Conservation (phyloP, 2,329 filamentous ascomycete species). For the Penicillium digitatum region DNA sequence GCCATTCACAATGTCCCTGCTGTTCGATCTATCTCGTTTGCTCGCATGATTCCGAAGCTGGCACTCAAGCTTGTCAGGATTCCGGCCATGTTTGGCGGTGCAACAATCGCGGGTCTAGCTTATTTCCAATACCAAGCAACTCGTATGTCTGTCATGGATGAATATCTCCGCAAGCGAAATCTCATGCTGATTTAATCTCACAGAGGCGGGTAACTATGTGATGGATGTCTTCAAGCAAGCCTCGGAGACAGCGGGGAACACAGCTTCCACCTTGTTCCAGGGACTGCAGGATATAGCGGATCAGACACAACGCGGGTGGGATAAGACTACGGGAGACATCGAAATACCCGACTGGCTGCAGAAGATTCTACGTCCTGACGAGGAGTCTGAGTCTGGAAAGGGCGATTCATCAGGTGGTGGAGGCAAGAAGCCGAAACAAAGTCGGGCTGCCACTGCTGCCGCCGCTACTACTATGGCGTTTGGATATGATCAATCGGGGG, state of each 20-base stretch:
- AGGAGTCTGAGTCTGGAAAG: constrained; percentile 53
- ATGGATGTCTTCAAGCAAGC: constrained; percentile 71
- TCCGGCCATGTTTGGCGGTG: constrained; percentile 86
- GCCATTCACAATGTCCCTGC: constrained; percentile 75
- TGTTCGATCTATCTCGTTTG: constrained; percentile 63
- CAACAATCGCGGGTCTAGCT: constrained; percentile 78
- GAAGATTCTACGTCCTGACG: constrained; percentile 62
- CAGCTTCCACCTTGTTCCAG: constrained; percentile 67
- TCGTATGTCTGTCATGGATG: constrained; percentile 53
- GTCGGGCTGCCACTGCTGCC: constrained; percentile 53
- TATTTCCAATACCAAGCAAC: constrained; percentile 96
- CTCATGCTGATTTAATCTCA: constrained; percentile 2
- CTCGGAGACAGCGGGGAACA: constrained; percentile 64
- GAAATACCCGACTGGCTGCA: constrained; percentile 75
- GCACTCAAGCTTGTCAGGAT: constrained; percentile 84
- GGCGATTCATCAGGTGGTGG: constrained; percentile 44
- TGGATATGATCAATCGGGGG: constrained; percentile 65
- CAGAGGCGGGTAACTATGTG: constrained; percentile 72
- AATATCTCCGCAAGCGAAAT: not conserved
- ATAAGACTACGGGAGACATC: constrained; percentile 73
- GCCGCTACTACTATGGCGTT: constrained; percentile 72
- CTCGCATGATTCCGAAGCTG: constrained; percentile 72
- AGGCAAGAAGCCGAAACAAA: constrained; percentile 53
- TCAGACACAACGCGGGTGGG: constrained; percentile 76
- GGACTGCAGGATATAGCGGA: constrained; percentile 70